These are phyloP conservation scores for Gossypium thurberi DNA, from an alignment of 345 rosid species.

Conservation along the genomic window DNA sequence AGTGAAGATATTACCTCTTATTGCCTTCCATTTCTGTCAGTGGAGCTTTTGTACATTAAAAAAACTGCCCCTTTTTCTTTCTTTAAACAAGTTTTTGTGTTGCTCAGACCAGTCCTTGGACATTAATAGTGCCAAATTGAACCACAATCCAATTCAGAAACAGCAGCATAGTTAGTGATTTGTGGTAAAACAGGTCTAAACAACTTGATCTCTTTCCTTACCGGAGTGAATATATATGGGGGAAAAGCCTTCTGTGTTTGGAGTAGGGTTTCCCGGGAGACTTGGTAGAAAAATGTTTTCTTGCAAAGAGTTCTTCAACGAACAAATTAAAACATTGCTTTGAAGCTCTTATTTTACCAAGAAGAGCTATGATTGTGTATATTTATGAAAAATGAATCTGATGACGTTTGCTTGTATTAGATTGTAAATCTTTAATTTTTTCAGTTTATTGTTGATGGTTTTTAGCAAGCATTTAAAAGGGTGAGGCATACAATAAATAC, in stretches of 20 bases:
- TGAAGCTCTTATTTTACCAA: not conserved
- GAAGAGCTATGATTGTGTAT: not conserved
- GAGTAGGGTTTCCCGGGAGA: not conserved
- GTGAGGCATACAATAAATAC: conserved; percentile 34
- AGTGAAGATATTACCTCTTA: not conserved
- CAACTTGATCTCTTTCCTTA: not conserved
- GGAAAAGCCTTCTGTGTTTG: not conserved
- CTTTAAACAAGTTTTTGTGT: not conserved
- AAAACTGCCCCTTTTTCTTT: not conserved
- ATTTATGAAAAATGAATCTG: not conserved
- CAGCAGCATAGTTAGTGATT: too few relatives aligned
- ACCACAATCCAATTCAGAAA: too few relatives aligned
- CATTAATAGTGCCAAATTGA: too few relatives aligned
- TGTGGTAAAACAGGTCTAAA: not conserved
- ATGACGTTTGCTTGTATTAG: not conserved
- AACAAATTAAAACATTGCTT: not conserved
- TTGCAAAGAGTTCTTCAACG: not conserved
- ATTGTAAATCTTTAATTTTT: not conserved
- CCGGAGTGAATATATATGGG: not conserved
- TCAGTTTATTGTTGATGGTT: not conserved
- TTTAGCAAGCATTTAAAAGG: conserved; percentile 58
- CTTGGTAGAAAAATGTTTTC: not conserved
- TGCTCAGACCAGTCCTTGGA: too few relatives aligned
- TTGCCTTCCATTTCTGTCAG: not conserved
- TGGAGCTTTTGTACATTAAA: not conserved